Percentiles rank a stretch among this genome's conserved stretches.
Evolutionary conservation across 2,329 filamentous ascomycete species (phyloP).

Genomic region (Magnaporthiopsis rhizophila): DNA sequence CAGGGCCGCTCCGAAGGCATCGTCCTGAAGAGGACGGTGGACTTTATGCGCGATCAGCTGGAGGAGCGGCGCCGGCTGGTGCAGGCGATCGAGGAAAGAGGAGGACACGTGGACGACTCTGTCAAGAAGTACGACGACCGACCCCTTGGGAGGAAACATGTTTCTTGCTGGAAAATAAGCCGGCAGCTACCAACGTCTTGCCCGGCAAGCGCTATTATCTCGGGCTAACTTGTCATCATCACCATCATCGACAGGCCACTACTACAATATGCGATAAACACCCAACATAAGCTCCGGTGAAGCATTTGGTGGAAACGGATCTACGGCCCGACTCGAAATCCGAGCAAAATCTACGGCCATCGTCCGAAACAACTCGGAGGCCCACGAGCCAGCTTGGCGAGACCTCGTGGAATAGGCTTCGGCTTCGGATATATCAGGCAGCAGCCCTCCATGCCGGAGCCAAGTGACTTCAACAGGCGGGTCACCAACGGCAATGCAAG

Average conservation of each 20-base stretch:
- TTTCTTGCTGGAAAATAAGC: background rate
- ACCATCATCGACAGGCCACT: background rate
- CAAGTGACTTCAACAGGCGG: background rate
- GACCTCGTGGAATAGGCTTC: background rate
- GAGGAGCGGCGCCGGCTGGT: slow-evolving; percentile 50
- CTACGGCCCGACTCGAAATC: background rate
- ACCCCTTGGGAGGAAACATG: background rate
- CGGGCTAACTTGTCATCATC: background rate
- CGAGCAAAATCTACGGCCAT: background rate
- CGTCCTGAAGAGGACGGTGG: slow-evolving; percentile 66
- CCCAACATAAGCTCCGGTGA: background rate
- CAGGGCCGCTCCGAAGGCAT: slow-evolving; percentile 79
- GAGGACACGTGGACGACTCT: slow-evolving; percentile 42
- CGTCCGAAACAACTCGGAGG: background rate
- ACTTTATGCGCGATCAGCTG: slow-evolving; percentile 55
- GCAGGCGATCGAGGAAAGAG: slow-evolving; percentile 45
- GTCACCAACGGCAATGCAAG: background rate
- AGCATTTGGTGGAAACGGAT: background rate
- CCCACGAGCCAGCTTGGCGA: background rate
- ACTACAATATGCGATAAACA: background rate
- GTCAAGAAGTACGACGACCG: slow-evolving; percentile 14
- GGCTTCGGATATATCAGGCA: background rate
- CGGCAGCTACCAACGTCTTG: background rate
- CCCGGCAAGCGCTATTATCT: background rate
- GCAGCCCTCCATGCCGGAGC: background rate